A percentile compares a stretch with the other conserved stretches of the same genome.
Conservation (phyloP, 768 basidiomycete genomes). For the Mycena metata region DNA sequence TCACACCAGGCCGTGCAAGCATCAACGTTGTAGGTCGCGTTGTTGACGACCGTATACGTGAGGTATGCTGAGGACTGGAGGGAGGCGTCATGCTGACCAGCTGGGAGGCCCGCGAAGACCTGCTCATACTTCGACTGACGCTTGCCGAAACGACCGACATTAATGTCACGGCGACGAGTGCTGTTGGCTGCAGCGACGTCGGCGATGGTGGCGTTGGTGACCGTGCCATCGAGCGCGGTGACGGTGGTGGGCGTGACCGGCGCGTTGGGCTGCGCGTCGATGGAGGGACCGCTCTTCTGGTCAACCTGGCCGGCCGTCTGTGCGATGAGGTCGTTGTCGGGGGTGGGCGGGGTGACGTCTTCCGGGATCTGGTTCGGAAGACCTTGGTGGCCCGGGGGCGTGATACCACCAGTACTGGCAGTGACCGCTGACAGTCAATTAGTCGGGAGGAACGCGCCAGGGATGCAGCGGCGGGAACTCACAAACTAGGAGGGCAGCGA, state of each 20-base stretch:
- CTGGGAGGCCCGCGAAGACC: slow-evolving; percentile 57
- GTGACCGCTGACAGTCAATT: slow-evolving; percentile 35
- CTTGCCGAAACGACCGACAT: slow-evolving; percentile 29
- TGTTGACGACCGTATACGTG: slow-evolving; percentile 60
- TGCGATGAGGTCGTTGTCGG: slow-evolving; percentile 33
- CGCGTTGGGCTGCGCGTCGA: slow-evolving; percentile 29
- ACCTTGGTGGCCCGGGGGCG: slow-evolving; percentile 46
- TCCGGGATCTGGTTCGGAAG: slow-evolving; percentile 32
- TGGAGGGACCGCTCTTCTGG: slow-evolving; percentile 32
- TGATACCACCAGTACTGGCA: slow-evolving; percentile 30
- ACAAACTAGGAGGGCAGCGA: slow-evolving; percentile 34
- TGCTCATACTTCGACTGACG: slow-evolving; percentile 43
- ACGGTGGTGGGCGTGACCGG: slow-evolving; percentile 46
- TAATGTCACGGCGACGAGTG: slow-evolving; percentile 10
- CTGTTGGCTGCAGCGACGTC: slow-evolving; percentile 34
- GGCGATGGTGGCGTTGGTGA: slow-evolving; percentile 43
- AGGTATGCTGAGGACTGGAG: slow-evolving; percentile 65
- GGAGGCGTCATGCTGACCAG: slow-evolving; percentile 52
- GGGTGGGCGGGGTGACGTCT: slow-evolving; percentile 32
- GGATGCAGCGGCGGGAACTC: neutral
- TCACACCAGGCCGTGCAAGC: slow-evolving; percentile 59
- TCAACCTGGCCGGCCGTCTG: slow-evolving; percentile 30
- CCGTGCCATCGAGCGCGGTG: slow-evolving; percentile 60
- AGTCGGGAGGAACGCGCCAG: neutral
- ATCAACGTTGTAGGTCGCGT: slow-evolving; percentile 60